phyloP scores from a whole-genome alignment of 2,329 filamentous ascomycete species.

The Aureobasidium uvarum region DNA sequence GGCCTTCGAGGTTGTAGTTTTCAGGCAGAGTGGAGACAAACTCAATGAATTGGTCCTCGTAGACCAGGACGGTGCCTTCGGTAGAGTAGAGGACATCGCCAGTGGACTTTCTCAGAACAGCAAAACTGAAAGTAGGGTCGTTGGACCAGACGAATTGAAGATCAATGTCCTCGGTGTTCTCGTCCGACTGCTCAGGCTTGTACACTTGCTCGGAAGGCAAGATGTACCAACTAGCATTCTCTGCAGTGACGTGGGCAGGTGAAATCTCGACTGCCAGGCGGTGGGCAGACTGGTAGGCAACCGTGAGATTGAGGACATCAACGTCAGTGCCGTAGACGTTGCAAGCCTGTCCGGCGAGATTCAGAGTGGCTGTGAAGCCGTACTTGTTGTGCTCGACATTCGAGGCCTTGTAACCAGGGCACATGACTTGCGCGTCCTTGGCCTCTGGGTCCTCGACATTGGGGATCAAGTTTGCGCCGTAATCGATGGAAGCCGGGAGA shows the following conservation, averaged over 20 bases:
- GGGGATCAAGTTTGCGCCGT: constrained; percentile 50
- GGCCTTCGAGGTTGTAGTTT: constrained; percentile 72
- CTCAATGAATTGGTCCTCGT: constrained; percentile 75
- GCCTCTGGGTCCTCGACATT: constrained; percentile 65
- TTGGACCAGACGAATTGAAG: constrained; percentile 57
- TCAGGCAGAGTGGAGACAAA: constrained; percentile 64
- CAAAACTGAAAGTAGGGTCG: constrained; percentile 57
- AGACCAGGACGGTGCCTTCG: constrained; percentile 62
- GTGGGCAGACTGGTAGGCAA: constrained; percentile 65
- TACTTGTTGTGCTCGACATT: constrained; percentile 47
- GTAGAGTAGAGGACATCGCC: constrained; percentile 69
- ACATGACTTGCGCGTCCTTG: constrained; percentile 61
- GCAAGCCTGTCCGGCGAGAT: constrained; percentile 57
- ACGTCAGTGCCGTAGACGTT: constrained; percentile 78
- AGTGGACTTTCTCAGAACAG: constrained; percentile 56
- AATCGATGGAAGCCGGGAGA: constrained; percentile 37
- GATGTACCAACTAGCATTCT: constrained; percentile 51
- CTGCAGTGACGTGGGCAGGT: constrained; percentile 57
- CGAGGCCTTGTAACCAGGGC: constrained; percentile 59
- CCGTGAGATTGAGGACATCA: constrained; percentile 61
- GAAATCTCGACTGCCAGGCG: constrained; percentile 69
- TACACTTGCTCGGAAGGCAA: constrained; percentile 63
- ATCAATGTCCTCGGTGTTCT: constrained; percentile 45
- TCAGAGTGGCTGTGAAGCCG: constrained; percentile 55
- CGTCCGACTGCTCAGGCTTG: constrained; percentile 51